Conservation (phyloP, 257 asterid genomes). For the Solanum sparsipilum region DNA sequence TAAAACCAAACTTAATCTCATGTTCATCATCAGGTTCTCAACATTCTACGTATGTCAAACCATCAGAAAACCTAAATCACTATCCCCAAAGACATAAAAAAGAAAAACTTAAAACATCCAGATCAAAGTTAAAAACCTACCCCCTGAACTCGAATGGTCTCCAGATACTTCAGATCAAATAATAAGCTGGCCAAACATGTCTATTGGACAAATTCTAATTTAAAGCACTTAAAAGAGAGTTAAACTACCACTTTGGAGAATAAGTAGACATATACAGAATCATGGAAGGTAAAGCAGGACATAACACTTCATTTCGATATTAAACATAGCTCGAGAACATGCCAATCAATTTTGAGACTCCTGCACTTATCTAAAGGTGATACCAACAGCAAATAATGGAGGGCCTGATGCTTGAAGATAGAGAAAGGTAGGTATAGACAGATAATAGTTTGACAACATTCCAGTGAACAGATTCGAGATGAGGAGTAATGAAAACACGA, state of each 20-base stretch:
- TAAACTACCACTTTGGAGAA: background rate
- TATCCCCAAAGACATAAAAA: background rate
- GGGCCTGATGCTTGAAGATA: background rate
- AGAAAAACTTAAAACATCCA: background rate
- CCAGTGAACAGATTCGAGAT: too few species aligned
- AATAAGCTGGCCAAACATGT: background rate
- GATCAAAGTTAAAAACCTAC: background rate
- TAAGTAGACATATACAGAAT: too few species aligned
- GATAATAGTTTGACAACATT: background rate
- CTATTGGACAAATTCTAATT: background rate
- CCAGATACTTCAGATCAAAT: background rate
- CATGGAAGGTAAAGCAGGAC: too few species aligned
- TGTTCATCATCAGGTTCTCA: background rate
- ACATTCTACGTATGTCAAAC: background rate
- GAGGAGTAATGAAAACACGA: background rate
- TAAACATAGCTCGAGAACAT: too few species aligned
- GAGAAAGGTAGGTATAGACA: background rate
- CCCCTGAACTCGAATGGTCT: background rate
- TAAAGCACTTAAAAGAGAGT: background rate
- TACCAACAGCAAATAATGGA: background rate
- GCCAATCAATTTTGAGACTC: background rate
- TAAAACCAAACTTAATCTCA: background rate
- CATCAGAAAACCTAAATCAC: background rate
- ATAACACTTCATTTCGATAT: too few species aligned
- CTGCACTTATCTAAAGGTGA: background rate